Evolutionary conservation across 257 asterid genomes (phyloP).

Genomic region (Solanum microdontum): DNA sequence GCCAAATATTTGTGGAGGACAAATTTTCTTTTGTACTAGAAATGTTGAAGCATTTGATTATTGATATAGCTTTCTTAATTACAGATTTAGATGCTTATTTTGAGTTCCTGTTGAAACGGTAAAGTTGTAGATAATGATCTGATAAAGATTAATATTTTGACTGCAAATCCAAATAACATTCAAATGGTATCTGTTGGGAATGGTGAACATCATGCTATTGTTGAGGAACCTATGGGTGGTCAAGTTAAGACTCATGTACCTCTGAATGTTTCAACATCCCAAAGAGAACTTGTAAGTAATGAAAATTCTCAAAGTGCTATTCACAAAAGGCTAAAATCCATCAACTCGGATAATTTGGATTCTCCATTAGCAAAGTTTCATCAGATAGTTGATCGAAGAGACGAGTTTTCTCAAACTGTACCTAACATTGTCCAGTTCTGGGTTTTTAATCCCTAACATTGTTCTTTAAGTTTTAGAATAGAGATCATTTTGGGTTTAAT

Average conservation of each 20-base stretch:
- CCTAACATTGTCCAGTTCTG: neutral
- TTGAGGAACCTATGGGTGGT: constrained; percentile 20
- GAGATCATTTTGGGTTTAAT: no score
- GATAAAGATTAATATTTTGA: neutral
- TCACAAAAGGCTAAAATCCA: constrained; percentile 30
- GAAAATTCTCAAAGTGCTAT: constrained; percentile 24
- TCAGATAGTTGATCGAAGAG: constrained; percentile 45
- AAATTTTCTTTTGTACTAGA: neutral
- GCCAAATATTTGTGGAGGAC: neutral
- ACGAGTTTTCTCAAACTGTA: constrained; percentile 57
- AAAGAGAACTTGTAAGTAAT: constrained; percentile 38
- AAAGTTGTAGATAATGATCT: neutral
- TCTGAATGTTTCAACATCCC: constrained; percentile 45
- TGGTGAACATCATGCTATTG: constrained; percentile 22
- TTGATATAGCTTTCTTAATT: neutral
- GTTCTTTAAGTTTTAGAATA: no score
- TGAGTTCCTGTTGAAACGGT: neutral
- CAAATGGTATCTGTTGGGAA: constrained; percentile 36
- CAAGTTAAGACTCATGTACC: neutral
- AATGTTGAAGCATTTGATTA: neutral
- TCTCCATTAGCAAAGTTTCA: constrained; percentile 60
- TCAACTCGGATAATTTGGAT: constrained; percentile 41
- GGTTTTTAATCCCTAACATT: no score
- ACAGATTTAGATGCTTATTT: neutral
- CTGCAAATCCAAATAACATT: constrained; percentile 19